Evolutionary conservation across 139 green algal genomes (phyloP).

Genomic region (Tetraselmis chui): DNA sequence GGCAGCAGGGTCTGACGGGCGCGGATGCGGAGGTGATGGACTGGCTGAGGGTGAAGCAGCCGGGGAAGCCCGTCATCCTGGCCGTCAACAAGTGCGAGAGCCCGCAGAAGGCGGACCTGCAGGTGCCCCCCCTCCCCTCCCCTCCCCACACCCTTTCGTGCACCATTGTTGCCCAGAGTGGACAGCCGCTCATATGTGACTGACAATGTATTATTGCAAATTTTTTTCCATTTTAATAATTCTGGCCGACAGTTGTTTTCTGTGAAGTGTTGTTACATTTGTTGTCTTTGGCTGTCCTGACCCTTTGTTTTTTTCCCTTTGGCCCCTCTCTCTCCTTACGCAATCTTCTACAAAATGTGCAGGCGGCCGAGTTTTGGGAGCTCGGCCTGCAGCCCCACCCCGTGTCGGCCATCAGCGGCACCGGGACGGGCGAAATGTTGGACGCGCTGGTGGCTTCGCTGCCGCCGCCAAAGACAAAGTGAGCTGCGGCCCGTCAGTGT

Average conservation of each 20-base stretch:
- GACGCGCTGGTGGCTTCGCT: constrained; percentile 51
- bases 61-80: constrained; percentile 73
- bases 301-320: no score
- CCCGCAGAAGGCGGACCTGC: constrained; percentile 55
- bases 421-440: constrained; percentile 86
- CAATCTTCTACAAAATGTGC: constrained; percentile 18
- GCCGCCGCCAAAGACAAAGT: constrained; percentile 24
- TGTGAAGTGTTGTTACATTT: neutral
- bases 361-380: constrained; percentile 87
- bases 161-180: no score
- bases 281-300: neutral
- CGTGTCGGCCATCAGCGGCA: constrained; percentile 84
- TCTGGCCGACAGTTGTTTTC: neutral
- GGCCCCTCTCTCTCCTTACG: no score
- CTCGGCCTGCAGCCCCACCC: constrained; percentile 69
- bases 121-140: constrained; percentile 17
- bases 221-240: no score
- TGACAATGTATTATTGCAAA: no score
- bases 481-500: no score
- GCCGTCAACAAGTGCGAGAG: constrained; percentile 99
- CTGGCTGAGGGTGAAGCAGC: constrained; percentile 80
- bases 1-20: constrained; percentile 70
- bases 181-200: no score
- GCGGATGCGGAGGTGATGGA: constrained; percentile 79
- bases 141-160: neutral